A percentile compares a stretch with the other conserved stretches of the same genome.
phyloP scores from a whole-genome alignment of 1,284 basidiomycete genomes.

The Xanthoconium separans region DNA sequence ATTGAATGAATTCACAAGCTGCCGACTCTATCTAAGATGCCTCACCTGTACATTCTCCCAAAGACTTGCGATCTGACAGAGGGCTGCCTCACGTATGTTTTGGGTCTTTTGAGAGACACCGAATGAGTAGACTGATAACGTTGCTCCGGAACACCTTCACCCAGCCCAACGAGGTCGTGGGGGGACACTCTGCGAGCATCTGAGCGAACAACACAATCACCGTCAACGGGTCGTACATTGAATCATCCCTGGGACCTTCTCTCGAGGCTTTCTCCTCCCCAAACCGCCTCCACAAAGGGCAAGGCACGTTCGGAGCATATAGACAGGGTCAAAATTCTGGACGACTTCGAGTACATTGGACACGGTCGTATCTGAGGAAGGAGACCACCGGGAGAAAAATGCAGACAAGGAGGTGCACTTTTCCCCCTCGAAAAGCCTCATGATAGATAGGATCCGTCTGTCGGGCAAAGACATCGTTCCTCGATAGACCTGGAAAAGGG shows the following conservation, averaged over 20 bases:
- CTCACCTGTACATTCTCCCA: conserved; percentile 58
- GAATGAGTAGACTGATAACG: conserved; percentile 71
- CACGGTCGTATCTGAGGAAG: conserved; percentile 40
- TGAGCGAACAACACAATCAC: conserved; percentile 68
- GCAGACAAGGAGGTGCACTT: conserved; percentile 64
- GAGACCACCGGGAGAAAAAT: conserved; percentile 64
- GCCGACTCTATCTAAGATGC: neutral
- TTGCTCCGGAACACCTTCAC: conserved; percentile 85
- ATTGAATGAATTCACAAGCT: conserved; percentile 3
- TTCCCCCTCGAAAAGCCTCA: conserved; percentile 76
- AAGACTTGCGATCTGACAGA: conserved; percentile 53
- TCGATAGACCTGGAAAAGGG: conserved; percentile 70
- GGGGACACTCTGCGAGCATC: conserved; percentile 56
- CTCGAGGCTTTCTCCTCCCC: conserved; percentile 34
- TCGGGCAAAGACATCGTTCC: conserved; percentile 70
- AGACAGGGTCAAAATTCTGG: conserved; percentile 65
- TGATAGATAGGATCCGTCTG: conserved; percentile 66
- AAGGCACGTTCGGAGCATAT: conserved; percentile 73
- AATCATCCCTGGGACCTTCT: conserved; percentile 33
- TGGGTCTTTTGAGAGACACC: conserved; percentile 68
- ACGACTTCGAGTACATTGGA: conserved; percentile 62
- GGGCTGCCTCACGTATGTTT: conserved; percentile 56
- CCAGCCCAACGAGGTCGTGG: conserved; percentile 64
- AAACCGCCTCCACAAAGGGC: conserved; percentile 53
- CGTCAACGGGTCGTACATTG: conserved; percentile 83